Percentiles rank a stretch among this genome's conserved stretches.
Evolutionary conservation across 176 grass and related monocot species (phyloP).

Genomic region (Lolium perenne): DNA sequence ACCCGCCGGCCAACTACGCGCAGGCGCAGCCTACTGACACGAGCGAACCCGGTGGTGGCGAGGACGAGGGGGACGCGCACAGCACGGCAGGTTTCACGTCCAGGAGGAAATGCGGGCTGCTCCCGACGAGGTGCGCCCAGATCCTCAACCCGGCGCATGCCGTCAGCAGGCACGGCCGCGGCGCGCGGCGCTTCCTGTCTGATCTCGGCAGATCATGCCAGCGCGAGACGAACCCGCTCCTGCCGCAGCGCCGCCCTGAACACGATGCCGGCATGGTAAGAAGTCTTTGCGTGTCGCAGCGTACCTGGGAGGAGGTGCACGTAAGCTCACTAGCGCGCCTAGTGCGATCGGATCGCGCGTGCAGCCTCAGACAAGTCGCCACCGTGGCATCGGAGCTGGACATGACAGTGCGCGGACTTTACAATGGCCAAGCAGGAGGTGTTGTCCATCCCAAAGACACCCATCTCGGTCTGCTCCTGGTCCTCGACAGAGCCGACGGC

Average conservation of each 20-base stretch:
- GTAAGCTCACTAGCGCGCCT: constrained; percentile 54
- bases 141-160: constrained; percentile 64
- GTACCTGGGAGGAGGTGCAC: constrained; percentile 73
- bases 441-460: constrained; percentile 36
- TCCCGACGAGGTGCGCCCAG: constrained; percentile 63
- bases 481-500: constrained; percentile 45
- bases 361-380: constrained; percentile 7
- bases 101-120: constrained; percentile 64
- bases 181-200: constrained; percentile 23
- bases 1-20: constrained; percentile 19
- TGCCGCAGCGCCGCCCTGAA: constrained; percentile 23
- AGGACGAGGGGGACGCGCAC: constrained; percentile 48
- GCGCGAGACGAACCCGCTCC: constrained; percentile 12
- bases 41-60: background rate
- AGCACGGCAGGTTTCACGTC: constrained; percentile 54
- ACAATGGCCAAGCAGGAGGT: background rate
- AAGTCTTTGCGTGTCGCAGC: constrained; percentile 38
- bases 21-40: background rate
- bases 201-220: background rate
- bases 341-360: constrained; percentile 25
- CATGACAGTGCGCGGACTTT: constrained; percentile 44
- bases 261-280: constrained; percentile 45
- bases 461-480: constrained; percentile 46
- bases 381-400: constrained; percentile 51
- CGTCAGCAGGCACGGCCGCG: constrained; percentile 29